A percentile compares a stretch with the other conserved stretches of the same genome.
phyloP scores from a whole-genome alignment of 257 asterid species.

The Przewalskia tangutica region DNA sequence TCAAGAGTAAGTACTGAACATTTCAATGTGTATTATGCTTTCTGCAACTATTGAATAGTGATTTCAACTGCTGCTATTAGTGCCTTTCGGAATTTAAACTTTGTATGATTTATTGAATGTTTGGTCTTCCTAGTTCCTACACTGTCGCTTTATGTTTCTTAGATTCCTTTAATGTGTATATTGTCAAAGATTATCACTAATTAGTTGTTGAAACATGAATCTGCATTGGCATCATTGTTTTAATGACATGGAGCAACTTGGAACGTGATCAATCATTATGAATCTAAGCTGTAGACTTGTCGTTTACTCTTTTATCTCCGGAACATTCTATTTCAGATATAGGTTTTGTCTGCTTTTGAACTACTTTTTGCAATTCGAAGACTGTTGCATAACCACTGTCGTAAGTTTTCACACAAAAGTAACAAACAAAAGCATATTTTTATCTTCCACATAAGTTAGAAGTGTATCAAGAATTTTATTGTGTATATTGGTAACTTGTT shows the following conservation, averaged over 20 bases:
- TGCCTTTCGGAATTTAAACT: neutral
- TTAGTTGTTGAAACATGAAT: neutral
- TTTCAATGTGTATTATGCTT: neutral
- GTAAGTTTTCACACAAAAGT: neutral
- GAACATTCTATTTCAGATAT: neutral
- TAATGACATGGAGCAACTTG: neutral
- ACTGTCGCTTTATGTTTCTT: neutral
- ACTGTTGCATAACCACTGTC: neutral
- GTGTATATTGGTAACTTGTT: neutral
- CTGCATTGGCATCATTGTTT: neutral
- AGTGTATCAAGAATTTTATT: neutral
- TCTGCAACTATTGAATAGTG: neutral
- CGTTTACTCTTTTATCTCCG: neutral
- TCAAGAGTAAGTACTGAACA: constrained; percentile 67
- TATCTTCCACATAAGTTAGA: neutral
- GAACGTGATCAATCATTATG: neutral
- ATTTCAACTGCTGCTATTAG: neutral
- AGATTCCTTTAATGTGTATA: neutral
- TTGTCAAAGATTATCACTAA: neutral
- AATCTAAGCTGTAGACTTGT: neutral
- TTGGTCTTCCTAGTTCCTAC: neutral
- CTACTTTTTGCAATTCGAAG: neutral
- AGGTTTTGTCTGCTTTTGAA: neutral
- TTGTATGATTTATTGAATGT: neutral
- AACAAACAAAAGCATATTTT: neutral